Conservation (phyloP, 2,329 filamentous ascomycete genomes). For the Cladorrhinum sp. region DNA sequence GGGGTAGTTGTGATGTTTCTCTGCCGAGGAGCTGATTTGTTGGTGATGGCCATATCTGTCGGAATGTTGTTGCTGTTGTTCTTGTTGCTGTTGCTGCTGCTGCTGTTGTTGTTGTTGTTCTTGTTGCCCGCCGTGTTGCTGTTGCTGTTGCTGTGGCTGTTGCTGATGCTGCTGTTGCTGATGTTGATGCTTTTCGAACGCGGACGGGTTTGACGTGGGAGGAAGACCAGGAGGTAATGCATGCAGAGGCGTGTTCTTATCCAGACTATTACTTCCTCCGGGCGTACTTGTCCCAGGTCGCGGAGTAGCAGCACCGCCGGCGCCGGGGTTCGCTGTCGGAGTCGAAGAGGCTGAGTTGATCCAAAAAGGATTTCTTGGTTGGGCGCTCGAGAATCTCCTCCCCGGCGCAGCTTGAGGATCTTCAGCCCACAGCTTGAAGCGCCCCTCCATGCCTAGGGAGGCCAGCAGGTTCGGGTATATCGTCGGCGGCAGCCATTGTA, state of each 20-base stretch:
- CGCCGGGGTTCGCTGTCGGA: neutral
- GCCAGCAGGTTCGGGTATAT: conserved; percentile 82
- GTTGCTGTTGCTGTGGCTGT: conserved; percentile 26
- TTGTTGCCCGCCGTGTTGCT: conserved; percentile 10
- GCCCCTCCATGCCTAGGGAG: conserved; percentile 84
- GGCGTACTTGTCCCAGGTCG: neutral
- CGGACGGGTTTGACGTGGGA: neutral
- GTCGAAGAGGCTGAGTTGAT: neutral
- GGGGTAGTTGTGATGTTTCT: neutral
- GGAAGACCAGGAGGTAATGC: neutral
- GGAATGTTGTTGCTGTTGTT: neutral
- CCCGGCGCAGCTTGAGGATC: conserved; percentile 78
- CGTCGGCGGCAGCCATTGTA: conserved; percentile 90
- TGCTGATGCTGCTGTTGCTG: conserved; percentile 26
- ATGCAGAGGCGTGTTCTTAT: neutral
- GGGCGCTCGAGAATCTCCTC: conserved; percentile 71
- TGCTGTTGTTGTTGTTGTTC: conserved; percentile 20
- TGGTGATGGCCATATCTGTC: neutral
- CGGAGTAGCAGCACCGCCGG: neutral
- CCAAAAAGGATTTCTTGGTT: neutral
- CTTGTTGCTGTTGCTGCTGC: conserved; percentile 16
- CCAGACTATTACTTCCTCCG: neutral
- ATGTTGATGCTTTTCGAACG: neutral
- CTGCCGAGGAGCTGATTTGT: neutral
- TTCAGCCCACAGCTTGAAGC: conserved; percentile 90